A percentile compares a stretch with the other conserved stretches of the same genome.
Conservation (phyloP, 2,329 filamentous ascomycete species). For the Clonostachys byssicola region DNA sequence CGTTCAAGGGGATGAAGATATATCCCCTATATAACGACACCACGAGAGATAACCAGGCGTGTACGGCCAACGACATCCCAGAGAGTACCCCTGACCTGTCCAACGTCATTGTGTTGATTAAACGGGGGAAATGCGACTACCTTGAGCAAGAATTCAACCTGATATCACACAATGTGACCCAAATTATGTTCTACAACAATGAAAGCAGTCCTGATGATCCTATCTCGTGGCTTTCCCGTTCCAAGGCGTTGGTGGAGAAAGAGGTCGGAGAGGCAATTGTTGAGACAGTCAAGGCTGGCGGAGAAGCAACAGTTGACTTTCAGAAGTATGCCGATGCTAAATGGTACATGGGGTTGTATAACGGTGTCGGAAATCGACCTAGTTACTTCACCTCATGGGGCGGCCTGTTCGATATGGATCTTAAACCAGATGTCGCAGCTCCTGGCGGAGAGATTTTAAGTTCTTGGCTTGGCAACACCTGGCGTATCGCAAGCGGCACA, state of each 20-base stretch:
- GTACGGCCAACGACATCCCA: conserved; percentile 29
- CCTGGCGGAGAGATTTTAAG: conserved; percentile 34
- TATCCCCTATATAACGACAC: conserved; percentile 44
- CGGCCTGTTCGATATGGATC: conserved; percentile 31
- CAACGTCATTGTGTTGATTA: conserved; percentile 16
- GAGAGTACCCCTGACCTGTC: conserved; percentile 10
- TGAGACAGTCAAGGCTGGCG: conserved; percentile 12
- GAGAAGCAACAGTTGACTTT: conserved; percentile 21
- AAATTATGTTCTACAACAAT: conserved; percentile 6
- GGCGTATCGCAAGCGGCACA: conserved; percentile 30
- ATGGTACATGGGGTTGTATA: too few species aligned
- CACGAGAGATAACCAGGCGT: conserved; percentile 42
- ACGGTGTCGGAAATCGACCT: conserved; percentile 16
- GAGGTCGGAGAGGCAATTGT: conserved; percentile 16
- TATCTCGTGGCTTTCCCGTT: conserved; percentile 11
- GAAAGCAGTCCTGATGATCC: conserved; percentile 13
- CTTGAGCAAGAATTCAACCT: conserved; percentile 15
- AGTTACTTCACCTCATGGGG: conserved; percentile 36
- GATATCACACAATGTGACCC: conserved; percentile 13
- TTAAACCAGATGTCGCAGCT: conserved; percentile 36
- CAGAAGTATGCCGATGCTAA: conserved; percentile 15
- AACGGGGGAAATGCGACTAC: conserved; percentile 20
- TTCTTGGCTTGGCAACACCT: conserved; percentile 26
- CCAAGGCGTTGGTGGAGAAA: conserved; percentile 17
- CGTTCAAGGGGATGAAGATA: conserved; percentile 33